phyloP scores from a whole-genome alignment of 2,329 filamentous ascomycete species.

The Botryotinia globosa region DNA sequence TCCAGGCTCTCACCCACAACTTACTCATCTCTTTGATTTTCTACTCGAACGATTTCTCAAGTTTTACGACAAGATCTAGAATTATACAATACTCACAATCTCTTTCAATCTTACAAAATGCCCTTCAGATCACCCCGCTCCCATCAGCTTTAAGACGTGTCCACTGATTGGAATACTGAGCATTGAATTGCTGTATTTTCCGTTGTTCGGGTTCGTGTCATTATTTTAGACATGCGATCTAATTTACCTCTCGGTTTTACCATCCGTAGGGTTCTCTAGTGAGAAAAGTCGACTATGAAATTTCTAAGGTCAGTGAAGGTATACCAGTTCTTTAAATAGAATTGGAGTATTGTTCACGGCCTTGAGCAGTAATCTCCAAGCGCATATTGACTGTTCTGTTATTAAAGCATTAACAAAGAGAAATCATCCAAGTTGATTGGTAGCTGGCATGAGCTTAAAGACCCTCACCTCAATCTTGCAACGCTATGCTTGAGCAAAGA shows the following conservation, averaged over 20 bases:
- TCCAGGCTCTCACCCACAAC: no score
- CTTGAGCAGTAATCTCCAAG: neutral
- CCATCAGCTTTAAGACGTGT: neutral
- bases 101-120: neutral
- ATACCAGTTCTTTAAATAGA: neutral
- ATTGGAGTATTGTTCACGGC: neutral
- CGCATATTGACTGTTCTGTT: neutral
- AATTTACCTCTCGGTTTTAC: no score
- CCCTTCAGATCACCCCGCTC: neutral
- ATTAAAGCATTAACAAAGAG: neutral
- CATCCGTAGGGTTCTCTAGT: no score
- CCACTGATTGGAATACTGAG: neutral
- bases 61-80: no score
- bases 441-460: neutral
- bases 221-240: neutral
- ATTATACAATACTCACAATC: rapidly evolving
- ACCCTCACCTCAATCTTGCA: neutral
- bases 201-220: rapidly evolving
- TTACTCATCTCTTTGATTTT: no score
- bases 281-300: no score
- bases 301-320: neutral
- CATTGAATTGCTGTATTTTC: neutral
- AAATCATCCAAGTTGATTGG: neutral
- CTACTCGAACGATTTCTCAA: neutral
- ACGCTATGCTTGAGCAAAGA: neutral